Evolutionary conservation across 495 filamentous ascomycete genomes (phyloP), one percentile per base, ranked within the genome.

Genomic region (Tuber umbilicatum): DNA sequence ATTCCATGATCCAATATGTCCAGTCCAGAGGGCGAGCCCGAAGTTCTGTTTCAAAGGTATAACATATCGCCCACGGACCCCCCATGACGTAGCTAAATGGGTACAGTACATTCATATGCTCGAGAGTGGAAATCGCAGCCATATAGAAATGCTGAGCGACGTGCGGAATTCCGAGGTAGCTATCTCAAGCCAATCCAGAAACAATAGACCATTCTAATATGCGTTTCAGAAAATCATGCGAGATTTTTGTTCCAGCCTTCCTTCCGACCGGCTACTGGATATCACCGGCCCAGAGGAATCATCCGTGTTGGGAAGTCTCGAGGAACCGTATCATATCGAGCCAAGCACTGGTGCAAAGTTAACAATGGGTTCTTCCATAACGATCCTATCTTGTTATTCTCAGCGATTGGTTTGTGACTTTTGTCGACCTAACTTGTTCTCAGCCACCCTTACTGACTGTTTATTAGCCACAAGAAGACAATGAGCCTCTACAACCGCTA

Each of bases 1-100:
- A 88, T 16, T 97, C 95, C 0, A 85, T 97, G 82, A 98, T 99
- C 73, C 93, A 97, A 81, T 98, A 97, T 83, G 91, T 99, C 27
- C 95, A 99, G 82, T 97, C 94, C 31, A 88, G 94, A 47, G 95
- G 95, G n/a, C 87, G 95, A 76, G 95, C 95, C 67, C 88, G 95
- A 16, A 91, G 91, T 80, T 79, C 83, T 1, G 85, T 90, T 69
- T 97, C 94, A 0, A 64, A 64, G 55, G 55, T 64, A 64, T 31
- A 35, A 64, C 35, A 64, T 19, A 35, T 82, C 16, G 42, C 31
- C 37, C 37, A 6, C 10, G 31, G 42, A 73, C 70, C 37, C 4
- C 23, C 31, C 21, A 31, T 23, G 31, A 21, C 43, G 69, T 68
- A 39, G 55, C 69, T 16, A 71, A 27, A 41, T 31, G 16, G n/a